These are phyloP conservation scores for Pythium apleroticum DNA, from an alignment of 352 stramenopile species.

Conservation along the genomic window DNA sequence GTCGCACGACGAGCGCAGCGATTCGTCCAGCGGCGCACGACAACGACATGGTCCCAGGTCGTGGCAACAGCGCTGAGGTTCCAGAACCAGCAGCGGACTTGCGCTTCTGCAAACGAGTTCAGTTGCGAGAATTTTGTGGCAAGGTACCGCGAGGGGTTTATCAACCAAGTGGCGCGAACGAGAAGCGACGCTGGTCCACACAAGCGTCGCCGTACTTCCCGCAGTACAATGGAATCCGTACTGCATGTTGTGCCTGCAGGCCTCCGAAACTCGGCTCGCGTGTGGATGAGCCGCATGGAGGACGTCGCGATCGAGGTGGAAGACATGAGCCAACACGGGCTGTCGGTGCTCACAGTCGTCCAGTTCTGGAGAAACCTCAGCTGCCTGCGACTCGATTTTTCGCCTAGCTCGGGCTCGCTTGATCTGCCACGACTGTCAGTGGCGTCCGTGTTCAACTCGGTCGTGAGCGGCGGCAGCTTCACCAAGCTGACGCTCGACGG, in stretches of 20 bases:
- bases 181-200: too few relatives aligned
- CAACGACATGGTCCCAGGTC: background rate
- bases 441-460: conserved; percentile 4
- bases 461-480: background rate
- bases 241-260: background rate
- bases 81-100: too few relatives aligned
- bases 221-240: too few relatives aligned
- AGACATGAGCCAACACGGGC: background rate
- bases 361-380: background rate
- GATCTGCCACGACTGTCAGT: background rate
- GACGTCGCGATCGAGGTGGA: background rate
- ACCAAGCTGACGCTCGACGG: conserved; percentile 6
- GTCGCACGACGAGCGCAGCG: background rate
- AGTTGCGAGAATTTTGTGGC: too few relatives aligned
- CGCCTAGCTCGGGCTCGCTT: too few relatives aligned
- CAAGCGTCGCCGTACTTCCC: too few relatives aligned
- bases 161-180: too few relatives aligned
- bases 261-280: background rate
- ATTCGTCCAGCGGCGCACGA: background rate
- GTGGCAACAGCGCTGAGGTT: background rate
- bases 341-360: conserved; percentile 1
- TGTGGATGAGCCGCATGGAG: background rate
- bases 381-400: background rate
- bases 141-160: too few relatives aligned
- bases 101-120: too few relatives aligned